Evolutionary conservation across 805 yeast genomes (phyloP).

Genomic region (Candida sanyiensis): DNA sequence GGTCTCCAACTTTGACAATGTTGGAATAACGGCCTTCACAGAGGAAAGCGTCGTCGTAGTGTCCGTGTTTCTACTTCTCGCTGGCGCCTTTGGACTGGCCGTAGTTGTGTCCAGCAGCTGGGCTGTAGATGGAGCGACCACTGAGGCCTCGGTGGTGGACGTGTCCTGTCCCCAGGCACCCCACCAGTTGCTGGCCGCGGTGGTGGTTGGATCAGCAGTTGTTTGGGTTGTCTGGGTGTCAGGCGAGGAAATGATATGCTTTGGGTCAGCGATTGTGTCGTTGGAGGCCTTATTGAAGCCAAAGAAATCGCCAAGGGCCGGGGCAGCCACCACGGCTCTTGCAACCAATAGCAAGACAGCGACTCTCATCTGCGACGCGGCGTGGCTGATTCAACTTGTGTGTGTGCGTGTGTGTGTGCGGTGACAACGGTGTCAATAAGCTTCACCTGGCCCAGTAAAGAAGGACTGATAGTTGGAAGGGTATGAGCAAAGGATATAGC

Average conservation of each 20-base stretch:
- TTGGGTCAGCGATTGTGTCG: neutral
- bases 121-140: too few species aligned
- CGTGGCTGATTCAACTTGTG: too few species aligned
- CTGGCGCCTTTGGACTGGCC: too few species aligned
- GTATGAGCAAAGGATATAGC: neutral
- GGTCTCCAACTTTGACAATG: too few species aligned
- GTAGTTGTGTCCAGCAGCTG: too few species aligned
- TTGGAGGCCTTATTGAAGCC: neutral
- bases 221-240: neutral
- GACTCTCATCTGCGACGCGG: constrained; percentile 6
- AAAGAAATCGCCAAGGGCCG: constrained; percentile 5
- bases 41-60: too few species aligned
- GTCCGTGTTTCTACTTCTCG: too few species aligned
- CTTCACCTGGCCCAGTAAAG: neutral
- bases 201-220: neutral
- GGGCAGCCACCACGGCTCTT: constrained; percentile 6
- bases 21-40: too few species aligned
- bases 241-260: neutral
- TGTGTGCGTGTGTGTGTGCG: neutral
- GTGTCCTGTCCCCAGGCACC: too few species aligned
- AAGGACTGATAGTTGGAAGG: constrained; percentile 2
- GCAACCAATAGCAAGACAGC: constrained; percentile 7
- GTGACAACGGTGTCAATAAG: neutral
- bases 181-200: too few species aligned
- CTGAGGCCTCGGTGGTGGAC: constrained; percentile 7